Evolutionary conservation across 192 early-diverging fungal species (phyloP), one percentile per base, ranked within the genome.

Genomic region (Lunasporangiospora selenospora): DNA sequence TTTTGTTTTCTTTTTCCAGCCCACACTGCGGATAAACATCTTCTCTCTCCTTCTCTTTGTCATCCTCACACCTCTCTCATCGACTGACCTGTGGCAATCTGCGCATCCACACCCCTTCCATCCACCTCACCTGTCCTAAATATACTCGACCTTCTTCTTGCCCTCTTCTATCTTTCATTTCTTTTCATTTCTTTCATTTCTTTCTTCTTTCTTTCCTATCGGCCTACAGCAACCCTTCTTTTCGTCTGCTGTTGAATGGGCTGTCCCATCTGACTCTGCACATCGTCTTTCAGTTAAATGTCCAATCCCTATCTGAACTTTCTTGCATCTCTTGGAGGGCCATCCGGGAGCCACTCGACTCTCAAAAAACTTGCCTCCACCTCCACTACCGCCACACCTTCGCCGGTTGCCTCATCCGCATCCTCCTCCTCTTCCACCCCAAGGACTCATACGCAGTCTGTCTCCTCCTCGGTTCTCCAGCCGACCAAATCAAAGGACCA

Each of bases 221-320:
- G 13, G 45, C 16, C 29, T 27, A 27, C 21, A 10, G 16, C 24
- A 21, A 47, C 23, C 45, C 16, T 47, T 9, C 18, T 43, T 43
- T n/a, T n/a, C 23, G 41, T 21, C 6, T 10, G 41, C n/a, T n/a
- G n/a, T 21, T 21, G 23, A 21, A 21, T 43, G 18, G 7, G 7
- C 23, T 43, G 41, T 43, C 41, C 23, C 41, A 21, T 43, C 41
- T n/a, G 41, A 21, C 41, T 21, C 23, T 43, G 41, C n/a, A n/a
- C 7, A 4, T 18, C 18, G n/a, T 47, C 19, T 26, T 47, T 3
- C 15, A 21, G 23, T 21, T 71, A 71, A 71, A 73, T 73, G 69
- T 62, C 69, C 51, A 73, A 73, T 53, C 69, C 69, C 30, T 73
- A 73, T 58, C 42, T 73, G 12, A 53, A 18, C 49, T 73, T 73